phyloP scores from a whole-genome alignment of 2,329 filamentous ascomycete genomes.

The Tricladium varicosporioides region DNA sequence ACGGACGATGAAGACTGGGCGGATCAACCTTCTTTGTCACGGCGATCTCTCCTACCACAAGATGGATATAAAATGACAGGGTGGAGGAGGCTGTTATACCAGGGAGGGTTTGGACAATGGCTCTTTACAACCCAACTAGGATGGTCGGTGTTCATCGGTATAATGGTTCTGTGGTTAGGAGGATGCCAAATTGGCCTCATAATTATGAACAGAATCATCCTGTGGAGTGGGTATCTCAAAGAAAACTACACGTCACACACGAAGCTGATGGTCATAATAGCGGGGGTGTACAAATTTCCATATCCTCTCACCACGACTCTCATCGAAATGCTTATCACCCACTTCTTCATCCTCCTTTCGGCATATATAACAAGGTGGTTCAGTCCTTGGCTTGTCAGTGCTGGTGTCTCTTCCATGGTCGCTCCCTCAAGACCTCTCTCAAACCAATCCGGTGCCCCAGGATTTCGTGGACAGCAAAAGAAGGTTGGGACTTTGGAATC shows the following conservation, averaged over 20 bases:
- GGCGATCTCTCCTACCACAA: conserved; percentile 32
- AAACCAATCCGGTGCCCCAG: conserved; percentile 26
- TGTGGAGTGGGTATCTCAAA: conserved; percentile 40
- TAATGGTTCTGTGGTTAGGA: conserved; percentile 47
- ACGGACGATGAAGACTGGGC: conserved; percentile 44
- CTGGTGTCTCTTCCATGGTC: conserved; percentile 41
- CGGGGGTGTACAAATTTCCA: conserved; percentile 49
- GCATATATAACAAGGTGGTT: conserved; percentile 47
- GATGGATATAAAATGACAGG: conserved; percentile 26
- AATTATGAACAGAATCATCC: conserved; percentile 50
- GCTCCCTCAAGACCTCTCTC: conserved; percentile 43
- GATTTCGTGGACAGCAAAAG: conserved; percentile 30
- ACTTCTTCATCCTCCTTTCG: conserved; percentile 45
- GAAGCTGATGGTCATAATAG: conserved; percentile 33
- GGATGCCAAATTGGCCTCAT: conserved; percentile 45
- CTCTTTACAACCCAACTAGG: conserved; percentile 46
- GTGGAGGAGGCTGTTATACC: conserved; percentile 36
- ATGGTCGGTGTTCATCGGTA: conserved; percentile 46
- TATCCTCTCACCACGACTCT: conserved; percentile 51
- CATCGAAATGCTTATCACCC: conserved; percentile 48
- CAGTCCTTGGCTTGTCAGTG: conserved; percentile 36
- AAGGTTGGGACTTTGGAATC: conserved; percentile 29
- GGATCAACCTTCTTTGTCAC: conserved; percentile 36
- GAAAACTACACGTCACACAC: conserved; percentile 31
- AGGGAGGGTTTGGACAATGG: conserved; percentile 46